Evolutionary conservation across 495 filamentous ascomycete species (phyloP).

Genomic region (Podospora sp.): DNA sequence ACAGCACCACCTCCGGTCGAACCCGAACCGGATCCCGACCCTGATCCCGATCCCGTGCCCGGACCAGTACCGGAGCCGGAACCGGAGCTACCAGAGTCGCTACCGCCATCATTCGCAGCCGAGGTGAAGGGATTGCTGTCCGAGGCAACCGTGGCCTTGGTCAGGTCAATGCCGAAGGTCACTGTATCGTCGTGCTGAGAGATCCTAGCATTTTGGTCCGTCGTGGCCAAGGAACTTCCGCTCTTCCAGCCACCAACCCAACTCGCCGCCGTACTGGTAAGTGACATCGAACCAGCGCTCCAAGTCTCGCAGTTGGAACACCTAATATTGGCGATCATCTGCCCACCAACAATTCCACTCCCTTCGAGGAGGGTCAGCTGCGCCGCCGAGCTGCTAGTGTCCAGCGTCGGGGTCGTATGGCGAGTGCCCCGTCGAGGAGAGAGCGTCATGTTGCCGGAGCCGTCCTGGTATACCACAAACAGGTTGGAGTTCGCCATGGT

Average conservation of each 20-base stretch:
- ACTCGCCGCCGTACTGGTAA: conserved; percentile 47
- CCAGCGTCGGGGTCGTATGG: conserved; percentile 56
- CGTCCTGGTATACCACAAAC: conserved; percentile 67
- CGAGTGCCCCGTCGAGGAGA: conserved; percentile 62
- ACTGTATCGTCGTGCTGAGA: conserved; percentile 59
- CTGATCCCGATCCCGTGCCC: conserved; percentile 3
- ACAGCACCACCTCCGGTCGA: conserved; percentile 16
- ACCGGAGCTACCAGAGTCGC: conserved; percentile 13
- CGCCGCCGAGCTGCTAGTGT: conserved; percentile 47
- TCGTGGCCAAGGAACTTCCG: conserved; percentile 60
- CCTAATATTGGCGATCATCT: conserved; percentile 65
- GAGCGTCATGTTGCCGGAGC: conserved; percentile 60
- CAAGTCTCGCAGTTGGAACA: conserved; percentile 53
- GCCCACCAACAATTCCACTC: conserved; percentile 55
- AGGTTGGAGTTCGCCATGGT: conserved; percentile 67
- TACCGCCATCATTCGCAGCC: conserved; percentile 12
- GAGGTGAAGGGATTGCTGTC: conserved; percentile 64
- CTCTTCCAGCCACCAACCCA: conserved; percentile 71
- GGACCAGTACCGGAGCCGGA: conserved; percentile 10
- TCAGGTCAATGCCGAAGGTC: conserved; percentile 60
- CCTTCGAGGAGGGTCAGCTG: conserved; percentile 60
- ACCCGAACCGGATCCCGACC: conserved; percentile 24
- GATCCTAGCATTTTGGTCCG: conserved; percentile 52
- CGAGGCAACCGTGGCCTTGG: conserved; percentile 53
- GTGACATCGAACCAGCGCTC: conserved; percentile 61